These are phyloP conservation scores for Coniella vitis DNA, from an alignment of 2,329 filamentous ascomycete genomes.

Conservation along the genomic window DNA sequence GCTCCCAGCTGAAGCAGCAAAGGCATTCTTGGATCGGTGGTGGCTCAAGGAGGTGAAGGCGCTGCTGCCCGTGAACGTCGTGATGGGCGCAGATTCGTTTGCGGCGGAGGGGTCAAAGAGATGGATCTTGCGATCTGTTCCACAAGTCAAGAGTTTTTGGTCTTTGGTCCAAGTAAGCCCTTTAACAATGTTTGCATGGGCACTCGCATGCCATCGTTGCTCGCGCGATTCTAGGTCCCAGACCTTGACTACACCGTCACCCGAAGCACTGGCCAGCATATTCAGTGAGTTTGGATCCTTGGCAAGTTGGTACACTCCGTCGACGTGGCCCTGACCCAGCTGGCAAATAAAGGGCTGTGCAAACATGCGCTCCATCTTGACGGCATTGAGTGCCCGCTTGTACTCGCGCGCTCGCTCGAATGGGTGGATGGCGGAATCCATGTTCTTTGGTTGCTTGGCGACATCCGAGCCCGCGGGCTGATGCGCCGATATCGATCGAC, in stretches of 20 bases:
- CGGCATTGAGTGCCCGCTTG: conserved; percentile 63
- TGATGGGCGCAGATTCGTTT: conserved; percentile 61
- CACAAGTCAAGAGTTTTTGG: conserved; percentile 78
- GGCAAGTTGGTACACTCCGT: conserved; percentile 77
- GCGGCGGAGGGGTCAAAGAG: conserved; percentile 77
- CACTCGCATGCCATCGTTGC: conserved; percentile 68
- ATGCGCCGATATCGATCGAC: conserved; percentile 23
- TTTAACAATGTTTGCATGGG: conserved; percentile 92
- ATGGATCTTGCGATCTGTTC: conserved; percentile 79
- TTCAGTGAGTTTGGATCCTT: conserved; percentile 72
- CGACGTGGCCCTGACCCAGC: conserved; percentile 84
- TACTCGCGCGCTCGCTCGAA: conserved; percentile 89
- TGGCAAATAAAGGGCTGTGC: conserved; percentile 68
- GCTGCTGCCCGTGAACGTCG: conserved; percentile 75
- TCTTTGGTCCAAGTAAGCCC: conserved; percentile 84
- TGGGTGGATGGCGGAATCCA: conserved; percentile 76
- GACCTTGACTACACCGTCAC: conserved; percentile 86
- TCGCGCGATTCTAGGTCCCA: conserved; percentile 55
- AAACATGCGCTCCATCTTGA: conserved; percentile 92
- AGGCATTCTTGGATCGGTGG: conserved; percentile 70
- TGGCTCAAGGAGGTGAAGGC: conserved; percentile 79
- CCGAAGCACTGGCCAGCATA: conserved; percentile 73
- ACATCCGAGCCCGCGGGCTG: conserved; percentile 25
- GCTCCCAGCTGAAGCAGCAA: conserved; percentile 66
- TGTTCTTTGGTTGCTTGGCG: conserved; percentile 22